A percentile compares a stretch with the other conserved stretches of the same genome.
Conservation (phyloP, 163 green algal species). For the Scenedesmus sp. region DNA sequence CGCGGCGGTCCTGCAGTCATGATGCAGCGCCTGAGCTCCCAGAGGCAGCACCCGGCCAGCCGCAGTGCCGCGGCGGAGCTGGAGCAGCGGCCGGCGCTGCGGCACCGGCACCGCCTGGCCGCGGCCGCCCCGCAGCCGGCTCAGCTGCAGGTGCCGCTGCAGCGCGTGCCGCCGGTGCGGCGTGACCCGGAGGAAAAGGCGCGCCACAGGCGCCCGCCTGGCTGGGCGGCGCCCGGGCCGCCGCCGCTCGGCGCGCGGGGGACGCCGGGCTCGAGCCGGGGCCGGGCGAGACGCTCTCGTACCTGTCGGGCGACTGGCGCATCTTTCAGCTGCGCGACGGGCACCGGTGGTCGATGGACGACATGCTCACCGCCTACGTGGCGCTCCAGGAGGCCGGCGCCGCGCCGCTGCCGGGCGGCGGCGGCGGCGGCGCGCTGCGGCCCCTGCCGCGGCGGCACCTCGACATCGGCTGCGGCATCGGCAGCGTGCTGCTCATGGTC, state of each 20-base stretch:
- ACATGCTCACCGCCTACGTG: conserved; percentile 39
- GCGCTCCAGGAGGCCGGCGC: conserved; percentile 38
- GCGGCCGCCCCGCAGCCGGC: neutral
- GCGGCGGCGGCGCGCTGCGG: too few relatives aligned
- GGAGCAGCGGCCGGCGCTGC: neutral
- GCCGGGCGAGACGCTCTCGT: conserved; percentile 18
- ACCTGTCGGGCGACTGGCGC: conserved; percentile 40
- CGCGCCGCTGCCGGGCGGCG: neutral
- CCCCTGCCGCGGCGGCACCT: neutral
- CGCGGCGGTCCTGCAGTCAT: too few relatives aligned
- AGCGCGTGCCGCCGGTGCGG: neutral
- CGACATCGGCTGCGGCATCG: conserved; percentile 45
- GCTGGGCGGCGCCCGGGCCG: conserved; percentile 37
- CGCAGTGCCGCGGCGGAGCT: neutral
- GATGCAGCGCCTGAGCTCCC: too few relatives aligned
- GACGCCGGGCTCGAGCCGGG: conserved; percentile 1
- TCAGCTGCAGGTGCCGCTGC: neutral
- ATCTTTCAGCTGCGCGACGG: conserved; percentile 45
- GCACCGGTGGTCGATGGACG: conserved; percentile 47
- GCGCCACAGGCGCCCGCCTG: conserved; percentile 16
- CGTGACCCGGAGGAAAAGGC: conserved; percentile 21
- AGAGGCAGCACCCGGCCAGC: neutral
- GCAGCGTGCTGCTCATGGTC: conserved; percentile 46
- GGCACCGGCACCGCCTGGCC: neutral
- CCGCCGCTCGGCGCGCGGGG: neutral